Evolutionary conservation across 768 basidiomycete genomes (phyloP).

Genomic region (Butyriboletus loyo): DNA sequence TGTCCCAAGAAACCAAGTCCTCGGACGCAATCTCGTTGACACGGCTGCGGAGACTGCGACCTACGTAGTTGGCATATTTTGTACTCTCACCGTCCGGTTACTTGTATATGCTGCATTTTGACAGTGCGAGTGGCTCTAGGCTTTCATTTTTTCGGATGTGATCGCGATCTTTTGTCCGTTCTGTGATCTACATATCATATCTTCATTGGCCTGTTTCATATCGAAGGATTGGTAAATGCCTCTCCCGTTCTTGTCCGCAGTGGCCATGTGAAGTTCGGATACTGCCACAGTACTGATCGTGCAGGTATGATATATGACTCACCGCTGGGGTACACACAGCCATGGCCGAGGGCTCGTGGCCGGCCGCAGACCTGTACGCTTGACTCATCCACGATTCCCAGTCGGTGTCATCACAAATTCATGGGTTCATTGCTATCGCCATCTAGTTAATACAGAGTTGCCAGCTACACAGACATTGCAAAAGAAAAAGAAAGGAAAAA

Average conservation of each 20-base stretch:
- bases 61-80: constrained; percentile 11
- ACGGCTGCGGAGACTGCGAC: constrained; percentile 10
- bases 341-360: neutral
- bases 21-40: constrained; percentile 1
- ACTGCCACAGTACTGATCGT: constrained; percentile 2
- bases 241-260: neutral
- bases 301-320: neutral
- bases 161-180: neutral
- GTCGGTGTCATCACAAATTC: neutral
- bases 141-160: neutral
- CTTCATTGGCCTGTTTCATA: neutral
- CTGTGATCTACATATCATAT: neutral
- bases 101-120: no score
- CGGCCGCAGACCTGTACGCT: neutral
- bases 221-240: neutral
- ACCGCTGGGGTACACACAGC: neutral
- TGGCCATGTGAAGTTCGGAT: constrained; percentile 1
- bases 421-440: neutral
- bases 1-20: neutral
- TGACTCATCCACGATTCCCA: neutral
- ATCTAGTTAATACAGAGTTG: constrained; percentile 16
- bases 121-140: neutral
- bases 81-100: constrained; percentile 16
- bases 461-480: neutral
- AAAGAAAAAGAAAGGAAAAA: neutral